Conservation (phyloP, 257 asterid genomes). For the Rauvolfia tetraphylla region DNA sequence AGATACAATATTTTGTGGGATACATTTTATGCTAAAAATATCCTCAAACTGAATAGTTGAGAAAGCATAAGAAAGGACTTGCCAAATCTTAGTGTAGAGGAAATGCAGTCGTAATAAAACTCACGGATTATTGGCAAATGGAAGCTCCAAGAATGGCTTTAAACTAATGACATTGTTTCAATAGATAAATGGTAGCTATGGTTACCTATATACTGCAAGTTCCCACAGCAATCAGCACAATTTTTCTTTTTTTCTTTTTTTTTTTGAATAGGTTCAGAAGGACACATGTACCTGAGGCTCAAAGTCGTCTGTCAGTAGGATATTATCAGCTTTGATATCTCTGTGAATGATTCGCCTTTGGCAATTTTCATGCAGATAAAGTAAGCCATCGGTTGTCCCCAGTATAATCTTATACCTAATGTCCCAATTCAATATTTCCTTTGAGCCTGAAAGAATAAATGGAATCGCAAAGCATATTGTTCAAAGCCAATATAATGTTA, state of each 20-base stretch:
- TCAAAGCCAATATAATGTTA: neutral
- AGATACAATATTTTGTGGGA: neutral
- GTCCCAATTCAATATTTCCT: constrained; percentile 43
- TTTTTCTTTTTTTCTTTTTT: too few relatives aligned
- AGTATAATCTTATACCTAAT: constrained; percentile 54
- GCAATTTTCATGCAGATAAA: constrained; percentile 60
- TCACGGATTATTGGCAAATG: neutral
- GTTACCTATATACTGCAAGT: too few relatives aligned
- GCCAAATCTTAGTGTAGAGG: neutral
- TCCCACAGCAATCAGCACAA: neutral
- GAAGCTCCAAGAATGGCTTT: neutral
- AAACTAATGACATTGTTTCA: too few relatives aligned
- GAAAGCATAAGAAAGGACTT: neutral
- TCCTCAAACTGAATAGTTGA: neutral
- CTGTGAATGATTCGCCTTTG: constrained; percentile 59
- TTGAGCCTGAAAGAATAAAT: constrained; percentile 33
- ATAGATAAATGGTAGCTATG: too few relatives aligned
- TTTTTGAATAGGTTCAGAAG: neutral
- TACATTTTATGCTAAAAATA: neutral
- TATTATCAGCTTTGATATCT: constrained; percentile 64
- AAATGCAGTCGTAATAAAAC: neutral
- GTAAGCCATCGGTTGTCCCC: constrained; percentile 65
- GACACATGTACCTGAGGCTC: constrained; percentile 51
- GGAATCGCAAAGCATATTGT: neutral
- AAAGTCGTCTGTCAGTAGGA: constrained; percentile 57